phyloP scores from a whole-genome alignment of 2,329 filamentous ascomycete genomes.

The Capronia coronata region DNA sequence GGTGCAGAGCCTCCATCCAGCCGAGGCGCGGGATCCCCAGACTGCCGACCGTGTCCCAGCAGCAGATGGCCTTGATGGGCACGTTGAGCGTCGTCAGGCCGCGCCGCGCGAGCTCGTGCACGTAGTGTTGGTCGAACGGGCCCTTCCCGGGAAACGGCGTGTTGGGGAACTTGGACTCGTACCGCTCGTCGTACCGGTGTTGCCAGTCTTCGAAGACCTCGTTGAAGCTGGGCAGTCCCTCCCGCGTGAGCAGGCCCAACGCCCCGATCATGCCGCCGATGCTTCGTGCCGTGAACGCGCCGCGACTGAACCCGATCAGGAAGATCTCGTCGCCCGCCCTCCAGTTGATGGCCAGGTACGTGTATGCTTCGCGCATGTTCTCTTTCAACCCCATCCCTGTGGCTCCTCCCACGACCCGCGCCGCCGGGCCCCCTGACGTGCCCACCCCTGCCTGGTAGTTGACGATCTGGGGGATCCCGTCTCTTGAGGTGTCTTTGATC shows the following conservation, averaged over 20 bases:
- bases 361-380: constrained; percentile 30
- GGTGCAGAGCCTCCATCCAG: constrained; percentile 19
- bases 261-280: constrained; percentile 34
- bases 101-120: constrained; percentile 25
- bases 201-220: constrained; percentile 33
- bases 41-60: constrained; percentile 34
- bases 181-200: constrained; percentile 28
- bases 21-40: constrained; percentile 31
- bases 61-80: constrained; percentile 32
- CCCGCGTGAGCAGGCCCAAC: constrained; percentile 32
- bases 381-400: constrained; percentile 27
- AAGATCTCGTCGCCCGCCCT: constrained; percentile 35
- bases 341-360: constrained; percentile 35
- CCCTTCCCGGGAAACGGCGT: constrained; percentile 31
- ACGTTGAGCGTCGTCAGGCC: constrained; percentile 25
- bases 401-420: constrained; percentile 23
- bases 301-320: constrained; percentile 35
- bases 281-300: constrained; percentile 35
- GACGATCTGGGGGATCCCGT: constrained; percentile 36
- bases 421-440: constrained; percentile 26
- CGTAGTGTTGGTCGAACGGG: constrained; percentile 28
- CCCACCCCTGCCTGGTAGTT: constrained; percentile 41
- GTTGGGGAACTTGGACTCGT: constrained; percentile 28
- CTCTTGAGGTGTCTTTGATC: constrained; percentile 31
- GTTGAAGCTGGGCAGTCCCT: constrained; percentile 29